A percentile compares a stretch with the other conserved stretches of the same genome.
These are phyloP conservation scores for Biscogniauxia sp. DNA, from an alignment of 2,329 filamentous ascomycete genomes.

Conservation along the genomic window DNA sequence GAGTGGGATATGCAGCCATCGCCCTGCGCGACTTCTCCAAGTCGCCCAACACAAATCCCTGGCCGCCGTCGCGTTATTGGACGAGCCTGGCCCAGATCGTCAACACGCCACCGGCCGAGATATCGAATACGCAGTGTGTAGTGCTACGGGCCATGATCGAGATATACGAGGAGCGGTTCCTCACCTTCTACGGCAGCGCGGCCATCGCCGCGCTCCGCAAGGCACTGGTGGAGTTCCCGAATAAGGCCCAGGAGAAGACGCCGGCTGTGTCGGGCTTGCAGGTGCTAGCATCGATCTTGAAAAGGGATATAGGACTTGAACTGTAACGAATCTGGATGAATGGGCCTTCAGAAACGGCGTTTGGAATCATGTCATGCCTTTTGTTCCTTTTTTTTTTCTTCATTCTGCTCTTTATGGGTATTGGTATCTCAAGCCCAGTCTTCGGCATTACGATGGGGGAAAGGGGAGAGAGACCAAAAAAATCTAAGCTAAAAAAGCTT, in stretches of 20 bases:
- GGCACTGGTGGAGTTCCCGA: constrained; percentile 73
- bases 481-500: too few relatives aligned
- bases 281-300: constrained; percentile 54
- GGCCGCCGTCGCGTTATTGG: constrained; percentile 82
- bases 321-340: constrained; percentile 29
- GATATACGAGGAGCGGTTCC: constrained; percentile 70
- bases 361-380: background rate
- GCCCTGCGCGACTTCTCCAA: constrained; percentile 79
- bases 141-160: constrained; percentile 71
- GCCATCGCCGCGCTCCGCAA: constrained; percentile 68
- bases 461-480: too few relatives aligned
- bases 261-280: constrained; percentile 50
- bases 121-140: constrained; percentile 71
- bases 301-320: constrained; percentile 47
- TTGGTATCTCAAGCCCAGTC: background rate
- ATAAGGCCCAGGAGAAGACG: constrained; percentile 45
- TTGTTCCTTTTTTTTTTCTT: too few relatives aligned
- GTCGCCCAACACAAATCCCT: constrained; percentile 67
- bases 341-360: background rate
- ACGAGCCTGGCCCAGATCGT: constrained; percentile 70
- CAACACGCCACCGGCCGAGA: constrained; percentile 66
- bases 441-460: too few relatives aligned
- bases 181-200: constrained; percentile 77
- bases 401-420: background rate
- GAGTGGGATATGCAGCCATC: constrained; percentile 79